A percentile compares a stretch with the other conserved stretches of the same genome.
Conservation (phyloP, 164 flowering plant genomes). For the Tinospora cordifolia region DNA sequence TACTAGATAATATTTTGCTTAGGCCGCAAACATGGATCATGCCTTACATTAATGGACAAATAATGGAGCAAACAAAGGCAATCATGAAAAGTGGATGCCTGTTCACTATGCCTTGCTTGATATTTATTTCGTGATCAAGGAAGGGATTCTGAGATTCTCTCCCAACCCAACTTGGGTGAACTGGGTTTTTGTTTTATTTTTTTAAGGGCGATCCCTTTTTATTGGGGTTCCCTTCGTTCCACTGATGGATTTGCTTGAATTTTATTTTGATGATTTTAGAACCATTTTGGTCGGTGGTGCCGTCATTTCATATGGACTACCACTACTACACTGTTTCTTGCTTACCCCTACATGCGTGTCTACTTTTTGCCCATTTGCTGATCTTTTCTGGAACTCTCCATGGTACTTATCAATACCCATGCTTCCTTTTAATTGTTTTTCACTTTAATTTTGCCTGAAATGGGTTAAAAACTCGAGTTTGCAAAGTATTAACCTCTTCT, state of each 20-base stretch:
- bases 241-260: background rate
- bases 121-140: background rate
- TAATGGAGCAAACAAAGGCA: background rate
- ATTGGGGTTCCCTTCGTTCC: background rate
- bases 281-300: background rate
- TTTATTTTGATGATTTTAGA: background rate
- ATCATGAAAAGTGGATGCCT: slow-evolving; percentile 1
- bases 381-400: background rate
- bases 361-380: background rate
- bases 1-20: background rate
- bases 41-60: background rate
- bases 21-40: background rate
- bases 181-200: background rate
- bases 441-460: background rate
- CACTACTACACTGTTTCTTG: background rate
- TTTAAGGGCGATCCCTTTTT: background rate
- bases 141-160: background rate
- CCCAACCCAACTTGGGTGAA: background rate
- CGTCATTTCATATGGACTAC: background rate
- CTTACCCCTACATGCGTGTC: background rate
- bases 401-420: background rate
- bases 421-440: background rate
- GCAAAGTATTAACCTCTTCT: no score
- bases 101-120: background rate
- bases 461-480: no score